A percentile compares a stretch with the other conserved stretches of the same genome.
phyloP scores from a whole-genome alignment of 306 rosid genomes.

The Urtica urens region DNA sequence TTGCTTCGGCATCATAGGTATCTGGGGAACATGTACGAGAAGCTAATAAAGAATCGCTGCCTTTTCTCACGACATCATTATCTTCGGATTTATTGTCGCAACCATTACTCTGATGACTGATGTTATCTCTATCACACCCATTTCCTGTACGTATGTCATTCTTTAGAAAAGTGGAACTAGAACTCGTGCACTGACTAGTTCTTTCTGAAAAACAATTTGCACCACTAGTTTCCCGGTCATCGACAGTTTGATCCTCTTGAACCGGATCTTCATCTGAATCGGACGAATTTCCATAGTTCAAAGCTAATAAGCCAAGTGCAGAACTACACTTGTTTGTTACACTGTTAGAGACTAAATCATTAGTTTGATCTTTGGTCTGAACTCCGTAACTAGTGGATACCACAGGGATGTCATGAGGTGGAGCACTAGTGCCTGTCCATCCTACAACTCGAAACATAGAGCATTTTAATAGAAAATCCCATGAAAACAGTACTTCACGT shows the following conservation, averaged over 20 bases:
- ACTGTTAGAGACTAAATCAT: slow-evolving; percentile 22
- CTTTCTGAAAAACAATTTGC: slow-evolving; percentile 35
- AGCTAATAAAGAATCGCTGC: slow-evolving; percentile 26
- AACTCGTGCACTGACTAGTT: slow-evolving; percentile 22
- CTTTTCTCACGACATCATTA: slow-evolving; percentile 25
- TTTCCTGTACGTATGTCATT: no score
- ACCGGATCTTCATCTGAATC: slow-evolving; percentile 74
- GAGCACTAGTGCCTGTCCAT: slow-evolving; percentile 27
- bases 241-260: slow-evolving; percentile 28
- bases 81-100: slow-evolving; percentile 28
- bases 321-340: slow-evolving; percentile 39
- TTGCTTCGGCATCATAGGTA: slow-evolving; percentile 33
- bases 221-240: slow-evolving; percentile 25
- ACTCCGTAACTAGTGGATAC: slow-evolving; percentile 25
- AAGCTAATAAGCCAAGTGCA: slow-evolving; percentile 83
- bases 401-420: slow-evolving; percentile 33
- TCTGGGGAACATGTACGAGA: slow-evolving; percentile 33
- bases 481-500: no score
- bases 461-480: background rate
- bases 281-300: slow-evolving; percentile 76
- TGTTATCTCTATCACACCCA: slow-evolving; percentile 24
- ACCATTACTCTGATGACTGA: slow-evolving; percentile 23
- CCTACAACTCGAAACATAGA: slow-evolving; percentile 25
- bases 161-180: background rate
- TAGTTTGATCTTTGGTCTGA: slow-evolving; percentile 24